Evolutionary conservation across 2,329 filamentous ascomycete species (phyloP), one percentile per base, ranked within the genome.

Genomic region (Beauveria caledonica): DNA sequence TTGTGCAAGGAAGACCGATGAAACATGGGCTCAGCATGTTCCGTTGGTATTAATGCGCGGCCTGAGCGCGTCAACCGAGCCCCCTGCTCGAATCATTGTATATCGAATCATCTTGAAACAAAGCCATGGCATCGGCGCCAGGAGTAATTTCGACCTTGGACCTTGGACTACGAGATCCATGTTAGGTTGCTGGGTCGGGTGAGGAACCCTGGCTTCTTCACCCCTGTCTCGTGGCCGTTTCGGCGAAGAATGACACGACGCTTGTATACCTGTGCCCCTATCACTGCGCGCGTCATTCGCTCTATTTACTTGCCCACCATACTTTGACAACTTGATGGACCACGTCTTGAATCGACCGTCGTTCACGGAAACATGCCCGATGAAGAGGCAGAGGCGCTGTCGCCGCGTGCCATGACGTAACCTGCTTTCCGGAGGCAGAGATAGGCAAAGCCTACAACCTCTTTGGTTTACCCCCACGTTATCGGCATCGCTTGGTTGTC

Each of bases 231-330:
- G 21, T 21, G 45, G 45, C 36, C 33, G 48, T 58, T 51, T 54
- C 19, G 45, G 45, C 36, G 48, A 36, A 51, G 36, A 45, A 52
- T 58, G 56, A 51, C 46, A 52, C 56, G 52, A 45, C 25, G 46
- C 46, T 48, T 44, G 46, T 58, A 33, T 7, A 11, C 56, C 56
- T 39, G 36, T 42, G 17, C 44, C 48, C 45, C 45, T 45, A 27
- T 25, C 21, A 15, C 29, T 23, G 23, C 46, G 50, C 49, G 48
- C 40, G 23, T 51, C 46, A 36, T 25, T 50, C n/a, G 33, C 1
- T 36, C 33, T 36, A 36, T 13, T 36, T 36, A 6, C 33, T 36
- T 36, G 11, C 11, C 11, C 33, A 36, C 33, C 33, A 36, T 40
- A 39, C 21, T 57, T 39, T 50, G 29, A 36, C 17, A 17, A 40